Evolutionary conservation across 495 filamentous ascomycete species (phyloP).

Genomic region (Podospora appendiculata): DNA sequence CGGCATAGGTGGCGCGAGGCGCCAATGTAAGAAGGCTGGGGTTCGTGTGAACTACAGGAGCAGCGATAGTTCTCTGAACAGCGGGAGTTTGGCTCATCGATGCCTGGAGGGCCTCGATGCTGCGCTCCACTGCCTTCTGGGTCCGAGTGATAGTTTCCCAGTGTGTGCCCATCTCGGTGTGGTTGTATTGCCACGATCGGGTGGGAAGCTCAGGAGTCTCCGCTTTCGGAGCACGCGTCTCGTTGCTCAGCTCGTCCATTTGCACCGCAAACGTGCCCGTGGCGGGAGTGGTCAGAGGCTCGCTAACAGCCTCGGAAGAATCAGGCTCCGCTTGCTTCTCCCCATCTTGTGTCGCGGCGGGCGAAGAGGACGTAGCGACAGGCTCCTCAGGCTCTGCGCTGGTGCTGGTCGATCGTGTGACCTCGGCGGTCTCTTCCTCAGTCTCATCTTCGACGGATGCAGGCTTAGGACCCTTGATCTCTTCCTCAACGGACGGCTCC

Average conservation of each 20-base stretch:
- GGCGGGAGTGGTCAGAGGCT: too few relatives aligned
- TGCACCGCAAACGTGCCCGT: too few relatives aligned
- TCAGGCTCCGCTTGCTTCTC: too few relatives aligned
- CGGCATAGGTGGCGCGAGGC: slow-evolving; percentile 37
- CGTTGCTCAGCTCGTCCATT: too few relatives aligned
- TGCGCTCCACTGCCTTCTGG: slow-evolving; percentile 2
- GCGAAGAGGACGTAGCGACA: neutral
- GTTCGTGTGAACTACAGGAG: neutral
- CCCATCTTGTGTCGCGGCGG: neutral
- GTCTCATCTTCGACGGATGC: slow-evolving; percentile 18
- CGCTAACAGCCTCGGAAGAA: too few relatives aligned
- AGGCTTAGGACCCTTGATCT: slow-evolving; percentile 15
- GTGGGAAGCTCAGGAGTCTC: too few relatives aligned
- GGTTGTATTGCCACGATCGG: too few relatives aligned
- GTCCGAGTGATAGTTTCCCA: neutral
- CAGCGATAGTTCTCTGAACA: neutral
- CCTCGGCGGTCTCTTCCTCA: slow-evolving; percentile 11
- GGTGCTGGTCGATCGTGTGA: neutral
- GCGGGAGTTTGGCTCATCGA: neutral
- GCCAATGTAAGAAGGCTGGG: neutral
- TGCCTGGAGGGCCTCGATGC: slow-evolving; percentile 4
- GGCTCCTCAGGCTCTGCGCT: neutral
- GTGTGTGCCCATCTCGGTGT: too few relatives aligned
- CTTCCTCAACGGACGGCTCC: slow-evolving; percentile 8
- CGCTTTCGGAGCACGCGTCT: too few relatives aligned